Evolutionary conservation across 2,329 filamentous ascomycete species (phyloP).

Genomic region (Trichothecium roseum): DNA sequence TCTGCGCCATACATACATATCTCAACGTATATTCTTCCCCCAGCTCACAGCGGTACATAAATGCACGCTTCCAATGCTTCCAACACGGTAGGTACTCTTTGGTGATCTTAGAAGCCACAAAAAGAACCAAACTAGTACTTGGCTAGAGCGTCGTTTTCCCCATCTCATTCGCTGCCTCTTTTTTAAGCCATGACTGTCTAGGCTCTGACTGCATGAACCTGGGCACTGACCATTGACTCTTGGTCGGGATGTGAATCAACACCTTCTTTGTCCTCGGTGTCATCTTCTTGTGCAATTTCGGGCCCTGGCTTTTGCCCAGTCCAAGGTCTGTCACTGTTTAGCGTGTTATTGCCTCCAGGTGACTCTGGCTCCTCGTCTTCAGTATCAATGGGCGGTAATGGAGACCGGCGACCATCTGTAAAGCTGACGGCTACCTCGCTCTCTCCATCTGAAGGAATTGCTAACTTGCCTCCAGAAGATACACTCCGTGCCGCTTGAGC

Average conservation of each 20-base stretch:
- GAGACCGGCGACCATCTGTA: constrained; percentile 47
- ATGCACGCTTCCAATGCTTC: too few species aligned
- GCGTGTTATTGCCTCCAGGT: neutral
- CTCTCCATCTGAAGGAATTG: constrained; percentile 45
- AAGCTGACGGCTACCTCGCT: constrained; percentile 51
- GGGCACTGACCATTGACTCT: neutral
- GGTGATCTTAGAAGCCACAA: too few species aligned
- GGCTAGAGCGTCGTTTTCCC: too few species aligned
- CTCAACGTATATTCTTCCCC: too few species aligned
- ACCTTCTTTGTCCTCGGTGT: constrained; percentile 1
- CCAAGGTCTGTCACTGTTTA: neutral
- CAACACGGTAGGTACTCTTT: too few species aligned
- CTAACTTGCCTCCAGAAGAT: constrained; percentile 28
- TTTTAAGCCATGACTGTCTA: too few species aligned
- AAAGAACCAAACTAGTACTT: too few species aligned
- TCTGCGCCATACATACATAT: too few species aligned
- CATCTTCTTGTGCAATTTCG: neutral
- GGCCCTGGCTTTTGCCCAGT: neutral
- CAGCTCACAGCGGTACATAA: too few species aligned
- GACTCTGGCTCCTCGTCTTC: constrained; percentile 9
- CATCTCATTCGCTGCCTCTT: too few species aligned
- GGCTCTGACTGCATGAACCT: too few species aligned
- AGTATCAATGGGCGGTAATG: constrained; percentile 40
- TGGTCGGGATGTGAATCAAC: neutral
- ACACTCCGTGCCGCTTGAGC: constrained; percentile 34